Base-by-base conservation (phyloP, 805 yeast species). In the Candida suzukii region DNA sequence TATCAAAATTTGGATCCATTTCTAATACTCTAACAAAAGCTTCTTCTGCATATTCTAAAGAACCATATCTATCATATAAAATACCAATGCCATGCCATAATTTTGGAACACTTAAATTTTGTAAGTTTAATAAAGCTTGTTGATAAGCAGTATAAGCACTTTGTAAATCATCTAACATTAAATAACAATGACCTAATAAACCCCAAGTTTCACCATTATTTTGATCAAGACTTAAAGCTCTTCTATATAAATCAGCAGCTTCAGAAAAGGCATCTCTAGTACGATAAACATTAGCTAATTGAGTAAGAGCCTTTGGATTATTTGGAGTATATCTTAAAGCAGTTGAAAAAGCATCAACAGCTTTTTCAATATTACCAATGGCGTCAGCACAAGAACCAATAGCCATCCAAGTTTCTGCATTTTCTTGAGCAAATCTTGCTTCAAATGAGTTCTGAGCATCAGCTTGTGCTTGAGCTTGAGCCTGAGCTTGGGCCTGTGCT, bases 61-160 rank as follows among this genome's bases (percentile, higher is more conserved):
- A 85, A 22, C 98, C 99, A 61, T 93, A 93, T 41, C 99, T 73
- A 63, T 93, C 99, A 61, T 93, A 93, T 46, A 93, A 71, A 44
- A 93, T 93, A 28, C 99, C 99, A 49, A 93, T 91, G 0, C 99
- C 99, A 63, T 93, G 97, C 99, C 99, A 93, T 51, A 93, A 74
- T 59, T 88, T 88, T 42, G 98, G 98, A 41, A 90, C 97, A 51
- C 88, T 87, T 37, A 96, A 95, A 56, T 93, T 91, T 48, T 85
- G 87, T 57, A 90, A 67, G 60, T 88, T 93, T 62, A 86, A 84
- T 38, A 93, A 69, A 3, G 98, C 98, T 58, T 95, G 90, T 67
- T 93, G 99, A 66, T 93, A 93, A 3, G 98, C 95, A 35, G 90
- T 83, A 60, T 93, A 93, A 8, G 97, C 97, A 53, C 95, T 78